Evolutionary conservation across 148 eudicot species (phyloP).

Genomic region (Cornus florida): DNA sequence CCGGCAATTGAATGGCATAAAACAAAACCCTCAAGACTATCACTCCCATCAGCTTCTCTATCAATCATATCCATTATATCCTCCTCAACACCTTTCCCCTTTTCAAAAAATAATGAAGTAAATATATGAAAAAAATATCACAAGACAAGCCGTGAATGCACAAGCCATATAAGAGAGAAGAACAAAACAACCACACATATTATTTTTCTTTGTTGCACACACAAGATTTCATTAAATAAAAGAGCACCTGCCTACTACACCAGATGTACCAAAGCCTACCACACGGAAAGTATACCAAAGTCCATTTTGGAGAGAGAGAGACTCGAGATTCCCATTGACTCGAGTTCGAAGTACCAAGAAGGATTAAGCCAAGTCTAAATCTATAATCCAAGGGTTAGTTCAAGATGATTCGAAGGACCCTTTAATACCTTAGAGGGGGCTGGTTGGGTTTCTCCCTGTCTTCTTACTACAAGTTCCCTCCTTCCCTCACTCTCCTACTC

Average conservation of each 20-base stretch:
- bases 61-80: slow-evolving; percentile 99
- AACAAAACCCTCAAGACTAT: slow-evolving; percentile 99
- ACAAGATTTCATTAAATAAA: no score
- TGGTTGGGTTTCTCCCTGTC: no score
- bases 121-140: background rate
- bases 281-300: background rate
- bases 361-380: no score
- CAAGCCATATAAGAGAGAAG: background rate
- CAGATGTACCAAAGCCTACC: background rate
- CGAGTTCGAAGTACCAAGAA: background rate
- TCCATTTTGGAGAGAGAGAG: background rate
- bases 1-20: slow-evolving; percentile 99
- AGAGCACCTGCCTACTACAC: no score
- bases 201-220: no score
- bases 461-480: no score
- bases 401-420: no score
- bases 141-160: background rate
- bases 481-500: no score
- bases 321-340: background rate
- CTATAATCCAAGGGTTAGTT: no score
- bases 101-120: slow-evolving; percentile 21
- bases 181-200: no score
- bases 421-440: no score
- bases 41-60: slow-evolving; percentile 99
- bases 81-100: slow-evolving; percentile 95